phyloP scores from a whole-genome alignment of 2,329 filamentous ascomycete genomes.

The Talaromyces rugulosus region DNA sequence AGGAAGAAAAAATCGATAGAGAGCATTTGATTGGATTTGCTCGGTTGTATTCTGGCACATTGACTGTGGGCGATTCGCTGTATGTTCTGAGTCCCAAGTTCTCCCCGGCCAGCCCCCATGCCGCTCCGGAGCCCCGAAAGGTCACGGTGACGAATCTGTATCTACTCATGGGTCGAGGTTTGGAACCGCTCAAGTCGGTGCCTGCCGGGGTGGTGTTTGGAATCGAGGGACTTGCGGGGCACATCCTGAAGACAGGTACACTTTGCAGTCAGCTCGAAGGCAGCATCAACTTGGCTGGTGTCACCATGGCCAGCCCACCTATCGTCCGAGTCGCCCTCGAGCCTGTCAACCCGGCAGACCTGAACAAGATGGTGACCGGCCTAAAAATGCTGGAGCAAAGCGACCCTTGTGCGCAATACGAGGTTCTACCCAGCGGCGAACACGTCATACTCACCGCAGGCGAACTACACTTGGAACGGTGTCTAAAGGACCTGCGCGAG shows the following conservation, averaged over 20 bases:
- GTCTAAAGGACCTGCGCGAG: slow-evolving; percentile 86
- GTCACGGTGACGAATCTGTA: slow-evolving; percentile 85
- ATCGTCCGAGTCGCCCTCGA: slow-evolving; percentile 97
- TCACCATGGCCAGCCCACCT: slow-evolving; percentile 74
- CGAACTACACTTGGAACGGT: slow-evolving; percentile 89
- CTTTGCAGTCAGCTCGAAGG: slow-evolving; percentile 84
- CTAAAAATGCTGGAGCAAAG: slow-evolving; percentile 85
- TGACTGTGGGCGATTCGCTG: slow-evolving; percentile 83
- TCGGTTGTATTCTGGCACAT: slow-evolving; percentile 82
- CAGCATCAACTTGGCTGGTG: slow-evolving; percentile 83
- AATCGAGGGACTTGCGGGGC: slow-evolving; percentile 84
- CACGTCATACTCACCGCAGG: slow-evolving; percentile 93
- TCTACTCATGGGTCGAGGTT: slow-evolving; percentile 87
- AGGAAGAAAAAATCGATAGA: slow-evolving; percentile 62
- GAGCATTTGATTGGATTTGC: slow-evolving; percentile 95
- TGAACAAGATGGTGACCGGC: slow-evolving; percentile 92
- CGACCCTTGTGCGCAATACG: slow-evolving; percentile 93
- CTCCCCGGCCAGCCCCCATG: slow-evolving; percentile 71
- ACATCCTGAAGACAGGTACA: slow-evolving; percentile 93
- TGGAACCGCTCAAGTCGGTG: slow-evolving; percentile 78
- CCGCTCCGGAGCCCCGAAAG: slow-evolving; percentile 69
- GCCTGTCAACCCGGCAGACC: slow-evolving; percentile 79
- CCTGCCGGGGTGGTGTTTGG: slow-evolving; percentile 95
- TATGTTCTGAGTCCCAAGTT: slow-evolving; percentile 94
- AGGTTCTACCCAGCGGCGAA: slow-evolving; percentile 87